Conservation (phyloP, 1,139 yeast genomes). For the Candida sojae region DNA sequence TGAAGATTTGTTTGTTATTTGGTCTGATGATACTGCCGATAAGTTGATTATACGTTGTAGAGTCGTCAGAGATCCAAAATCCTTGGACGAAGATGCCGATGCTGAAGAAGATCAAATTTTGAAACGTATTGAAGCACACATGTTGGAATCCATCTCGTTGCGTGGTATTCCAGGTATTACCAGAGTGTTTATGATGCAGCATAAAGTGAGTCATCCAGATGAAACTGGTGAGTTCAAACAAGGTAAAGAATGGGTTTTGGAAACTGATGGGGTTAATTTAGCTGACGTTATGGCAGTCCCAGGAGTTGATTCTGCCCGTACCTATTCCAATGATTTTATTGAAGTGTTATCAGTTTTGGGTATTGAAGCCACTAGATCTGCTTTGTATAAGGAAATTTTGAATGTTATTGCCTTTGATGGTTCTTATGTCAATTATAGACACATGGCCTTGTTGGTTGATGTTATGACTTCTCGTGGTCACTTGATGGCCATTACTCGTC, state of each 20-base stretch:
- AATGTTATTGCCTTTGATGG: constrained; percentile 99
- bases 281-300: constrained; percentile 97
- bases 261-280: constrained; percentile 96
- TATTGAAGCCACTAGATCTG: constrained; percentile 94
- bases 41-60: constrained; percentile 97
- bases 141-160: constrained; percentile 91
- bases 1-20: constrained; percentile 92
- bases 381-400: constrained; percentile 92
- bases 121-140: constrained; percentile 92
- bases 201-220: constrained; percentile 77
- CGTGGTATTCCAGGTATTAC: constrained; percentile 96
- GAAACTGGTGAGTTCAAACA: constrained; percentile 84
- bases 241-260: constrained; percentile 96
- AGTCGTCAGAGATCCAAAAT: constrained; percentile 95
- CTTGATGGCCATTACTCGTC: constrained; percentile 95
- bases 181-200: constrained; percentile 93
- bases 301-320: constrained; percentile 88
- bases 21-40: constrained; percentile 99
- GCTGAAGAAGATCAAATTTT: constrained; percentile 95
- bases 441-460: constrained; percentile 93
- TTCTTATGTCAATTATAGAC: constrained; percentile 99
- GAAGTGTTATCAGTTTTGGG: constrained; percentile 92
- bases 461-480: constrained; percentile 99
- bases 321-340: constrained; percentile 87
- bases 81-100: constrained; percentile 89